Evolutionary conservation across 331 rosid genomes (phyloP), one percentile per base, ranked within the genome.

Genomic region (Quercus tomentella): DNA sequence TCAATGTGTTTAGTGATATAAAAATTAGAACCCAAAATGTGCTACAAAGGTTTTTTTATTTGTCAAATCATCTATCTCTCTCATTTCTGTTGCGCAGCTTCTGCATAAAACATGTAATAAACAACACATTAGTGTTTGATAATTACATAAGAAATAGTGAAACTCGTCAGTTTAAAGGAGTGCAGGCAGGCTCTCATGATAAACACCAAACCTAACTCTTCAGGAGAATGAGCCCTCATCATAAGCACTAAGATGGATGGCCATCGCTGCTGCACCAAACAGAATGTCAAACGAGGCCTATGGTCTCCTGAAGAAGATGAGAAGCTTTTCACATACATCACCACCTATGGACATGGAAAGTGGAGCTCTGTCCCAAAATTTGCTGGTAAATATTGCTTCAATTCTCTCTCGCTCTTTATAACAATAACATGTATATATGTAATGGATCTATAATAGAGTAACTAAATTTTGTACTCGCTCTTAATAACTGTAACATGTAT

Each of bases 281-380:
- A 73, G 85, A 85, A 77, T 69, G 84, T 88, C 21, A 88, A 85
- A 80, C 82, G 84, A 78, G 91, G 91, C 43, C 67, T 87, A 23
- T 87, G 91, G 91, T 84, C 88, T 62, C 88, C 90, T 37, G 90
- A 87, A 56, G 90, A 87, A 82, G 91, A 87, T 70, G 91, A 82
- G 77, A 82, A 82, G 81, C 84, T 88, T 0, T 41, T 85, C 62
- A 67, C 67, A 5, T 78, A 76, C 73, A 75, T 85, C 21, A 68
- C 83, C 74, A 74, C 62, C 22, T 14, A 28, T 22, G 84, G 90
- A 60, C 81, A 82, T 56, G 89, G 79, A 25, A 80, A 84, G 21
- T 88, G 91, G 91, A 85, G 89, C 37, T 62, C 87, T 12, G 72
- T 88, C 21, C 89, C 91, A 15, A 78, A 78, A 60, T 35, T 80